These are phyloP conservation scores for Beauveria rudraprayagi DNA, from an alignment of 2,329 filamentous ascomycete species.

Conservation along the genomic window DNA sequence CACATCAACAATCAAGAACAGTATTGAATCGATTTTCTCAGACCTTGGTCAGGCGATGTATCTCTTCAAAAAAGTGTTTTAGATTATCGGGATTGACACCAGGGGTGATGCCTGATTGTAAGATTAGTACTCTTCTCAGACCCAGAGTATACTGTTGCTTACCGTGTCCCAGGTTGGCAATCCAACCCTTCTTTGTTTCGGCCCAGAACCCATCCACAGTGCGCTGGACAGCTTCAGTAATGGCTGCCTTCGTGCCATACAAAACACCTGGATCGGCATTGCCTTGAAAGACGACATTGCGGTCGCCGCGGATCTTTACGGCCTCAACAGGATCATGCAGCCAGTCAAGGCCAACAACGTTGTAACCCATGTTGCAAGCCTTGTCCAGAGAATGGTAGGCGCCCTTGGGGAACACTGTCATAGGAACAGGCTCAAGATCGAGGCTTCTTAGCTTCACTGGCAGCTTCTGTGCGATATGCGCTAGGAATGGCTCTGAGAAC, in stretches of 20 bases:
- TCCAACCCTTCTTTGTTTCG: constrained; percentile 84
- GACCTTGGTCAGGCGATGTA: constrained; percentile 60
- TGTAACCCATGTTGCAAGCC: constrained; percentile 80
- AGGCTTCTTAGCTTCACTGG: constrained; percentile 67
- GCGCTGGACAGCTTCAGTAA: constrained; percentile 71
- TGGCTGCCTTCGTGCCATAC: constrained; percentile 75
- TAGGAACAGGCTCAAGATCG: constrained; percentile 73
- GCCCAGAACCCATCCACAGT: constrained; percentile 81
- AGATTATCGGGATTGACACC: constrained; percentile 90
- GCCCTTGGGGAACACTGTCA: constrained; percentile 97
- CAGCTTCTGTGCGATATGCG: constrained; percentile 73
- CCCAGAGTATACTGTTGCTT: constrained; percentile 25
- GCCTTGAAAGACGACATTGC: constrained; percentile 75
- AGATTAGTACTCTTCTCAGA: constrained; percentile 6
- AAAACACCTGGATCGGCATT: constrained; percentile 92
- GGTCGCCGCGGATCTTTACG: constrained; percentile 66
- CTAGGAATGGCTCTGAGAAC: constrained; percentile 80
- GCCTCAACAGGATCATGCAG: constrained; percentile 81
- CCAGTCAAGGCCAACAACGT: constrained; percentile 94
- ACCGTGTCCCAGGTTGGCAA: constrained; percentile 94
- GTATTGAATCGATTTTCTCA: neutral
- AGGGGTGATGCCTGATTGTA: constrained; percentile 69
- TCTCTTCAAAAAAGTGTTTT: constrained; percentile 88
- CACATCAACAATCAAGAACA: neutral
- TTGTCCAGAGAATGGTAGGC: constrained; percentile 91